phyloP scores from a whole-genome alignment of 2,329 filamentous ascomycete genomes.

The Sordariomycetes sp. region DNA sequence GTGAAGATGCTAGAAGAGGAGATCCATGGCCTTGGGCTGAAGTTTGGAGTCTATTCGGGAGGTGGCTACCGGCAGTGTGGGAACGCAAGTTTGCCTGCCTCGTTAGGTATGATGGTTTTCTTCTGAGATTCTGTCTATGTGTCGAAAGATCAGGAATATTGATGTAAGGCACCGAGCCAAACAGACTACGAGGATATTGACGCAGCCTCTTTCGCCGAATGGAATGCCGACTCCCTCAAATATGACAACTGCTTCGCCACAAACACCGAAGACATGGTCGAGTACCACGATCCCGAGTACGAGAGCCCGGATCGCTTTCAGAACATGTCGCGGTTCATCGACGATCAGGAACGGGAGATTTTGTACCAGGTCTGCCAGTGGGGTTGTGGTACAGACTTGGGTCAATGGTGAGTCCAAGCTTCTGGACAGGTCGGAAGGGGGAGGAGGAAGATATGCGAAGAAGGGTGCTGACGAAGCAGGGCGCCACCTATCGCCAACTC shows the following conservation, averaged over 20 bases:
- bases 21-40: conserved; percentile 35
- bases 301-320: conserved; percentile 30
- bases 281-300: no score
- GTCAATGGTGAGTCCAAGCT: no score
- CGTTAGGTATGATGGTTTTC: no score
- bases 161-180: neutral
- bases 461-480: conserved; percentile 12
- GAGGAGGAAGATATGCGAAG: no score
- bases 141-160: no score
- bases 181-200: conserved; percentile 30
- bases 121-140: no score
- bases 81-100: conserved; percentile 30
- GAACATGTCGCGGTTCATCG: conserved; percentile 34
- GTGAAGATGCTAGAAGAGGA: conserved; percentile 38
- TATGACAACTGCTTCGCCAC: conserved; percentile 41
- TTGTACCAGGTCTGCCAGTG: conserved; percentile 44
- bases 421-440: conserved; percentile 34
- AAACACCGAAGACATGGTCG: conserved; percentile 30
- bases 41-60: conserved; percentile 47
- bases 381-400: conserved; percentile 39
- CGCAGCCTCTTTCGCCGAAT: conserved; percentile 29
- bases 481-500: conserved; percentile 34
- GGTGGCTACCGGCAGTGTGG: conserved; percentile 35
- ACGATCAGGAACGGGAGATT: conserved; percentile 26
- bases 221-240: conserved; percentile 42